A percentile compares a stretch with the other conserved stretches of the same genome.
phyloP scores from a whole-genome alignment of 164 flowering plant species.

The Aristolochia contorta region DNA sequence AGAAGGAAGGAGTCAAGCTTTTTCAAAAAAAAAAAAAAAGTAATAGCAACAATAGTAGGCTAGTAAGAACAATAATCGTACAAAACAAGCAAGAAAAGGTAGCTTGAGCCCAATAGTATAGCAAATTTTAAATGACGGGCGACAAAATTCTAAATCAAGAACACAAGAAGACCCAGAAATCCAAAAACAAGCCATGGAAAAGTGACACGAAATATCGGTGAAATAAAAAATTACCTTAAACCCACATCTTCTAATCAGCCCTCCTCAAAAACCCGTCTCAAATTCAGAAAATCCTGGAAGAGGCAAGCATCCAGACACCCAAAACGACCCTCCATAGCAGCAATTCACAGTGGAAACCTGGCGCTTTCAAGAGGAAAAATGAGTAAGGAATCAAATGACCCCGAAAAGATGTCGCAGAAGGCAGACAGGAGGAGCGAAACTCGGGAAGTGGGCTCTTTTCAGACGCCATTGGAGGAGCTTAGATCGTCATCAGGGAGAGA shows the following conservation, averaged over 20 bases:
- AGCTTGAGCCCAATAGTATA: no score
- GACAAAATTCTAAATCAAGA: no score
- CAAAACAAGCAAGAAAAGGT: no score
- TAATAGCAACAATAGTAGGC: no score
- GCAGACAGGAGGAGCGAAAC: slow-evolving; percentile 7
- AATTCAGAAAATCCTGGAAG: slow-evolving; percentile 24
- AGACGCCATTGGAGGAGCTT: slow-evolving; percentile 45
- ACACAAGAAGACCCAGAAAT: not conserved
- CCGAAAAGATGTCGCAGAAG: slow-evolving; percentile 3
- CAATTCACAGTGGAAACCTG: slow-evolving; percentile 23
- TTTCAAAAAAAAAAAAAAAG: no score
- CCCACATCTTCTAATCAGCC: slow-evolving; percentile 42
- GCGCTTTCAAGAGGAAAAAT: slow-evolving; percentile 11
- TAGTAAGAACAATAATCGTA: no score
- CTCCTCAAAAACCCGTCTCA: slow-evolving; percentile 24
- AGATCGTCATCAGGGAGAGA: slow-evolving; percentile 53
- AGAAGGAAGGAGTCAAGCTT: no score
- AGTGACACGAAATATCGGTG: not conserved
- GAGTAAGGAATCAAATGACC: slow-evolving; percentile 4
- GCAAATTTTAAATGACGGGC: no score
- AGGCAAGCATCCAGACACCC: not conserved
- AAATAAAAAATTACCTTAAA: slow-evolving; percentile 45
- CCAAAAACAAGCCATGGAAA: slow-evolving; percentile 10
- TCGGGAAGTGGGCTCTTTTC: slow-evolving; percentile 24
- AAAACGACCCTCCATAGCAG: slow-evolving; percentile 17